Percentiles rank a stretch among this genome's conserved stretches.
These are phyloP conservation scores for Peterozyma xylosa DNA, from an alignment of 805 yeast genomes.

Conservation along the genomic window DNA sequence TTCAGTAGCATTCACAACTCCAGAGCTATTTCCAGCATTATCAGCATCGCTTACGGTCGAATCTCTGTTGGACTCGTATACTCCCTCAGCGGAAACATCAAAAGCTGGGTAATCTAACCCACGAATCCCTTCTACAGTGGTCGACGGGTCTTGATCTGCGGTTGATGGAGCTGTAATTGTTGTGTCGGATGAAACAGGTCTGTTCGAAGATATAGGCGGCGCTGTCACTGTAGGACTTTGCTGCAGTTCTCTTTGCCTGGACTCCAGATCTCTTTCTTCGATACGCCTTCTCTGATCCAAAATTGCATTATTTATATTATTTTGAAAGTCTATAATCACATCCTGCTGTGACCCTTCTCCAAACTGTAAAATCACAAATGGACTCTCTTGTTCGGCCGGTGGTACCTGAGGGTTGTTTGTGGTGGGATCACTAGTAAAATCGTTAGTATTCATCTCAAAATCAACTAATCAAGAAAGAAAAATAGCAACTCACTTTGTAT, in stretches of 20 bases:
- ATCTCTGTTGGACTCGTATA: constrained; percentile 14
- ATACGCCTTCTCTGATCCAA: constrained; percentile 5
- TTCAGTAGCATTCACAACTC: background rate
- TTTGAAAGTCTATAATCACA: constrained; percentile 7
- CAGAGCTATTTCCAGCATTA: background rate
- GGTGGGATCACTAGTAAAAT: too few species aligned
- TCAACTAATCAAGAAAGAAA: too few species aligned
- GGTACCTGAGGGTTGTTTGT: too few species aligned
- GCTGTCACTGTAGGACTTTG: background rate
- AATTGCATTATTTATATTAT: constrained; percentile 7
- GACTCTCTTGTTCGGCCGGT: background rate
- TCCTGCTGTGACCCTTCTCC: constrained; percentile 9
- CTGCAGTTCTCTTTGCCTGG: background rate
- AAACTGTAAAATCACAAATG: constrained; percentile 8
- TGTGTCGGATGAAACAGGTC: background rate
- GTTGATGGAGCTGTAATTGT: background rate
- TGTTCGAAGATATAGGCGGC: background rate
- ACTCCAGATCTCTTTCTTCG: background rate
- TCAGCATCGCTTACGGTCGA: constrained; percentile 13
- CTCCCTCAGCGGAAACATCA: constrained; percentile 25
- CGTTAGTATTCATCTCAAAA: too few species aligned
- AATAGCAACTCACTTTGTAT: too few species aligned
- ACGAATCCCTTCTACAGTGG: constrained; percentile 14
- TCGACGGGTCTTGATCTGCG: background rate
- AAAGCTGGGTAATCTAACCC: constrained; percentile 28